Base-by-base conservation (phyloP, 2,329 filamentous ascomycete species). In the Xylaria arbuscula region DNA sequence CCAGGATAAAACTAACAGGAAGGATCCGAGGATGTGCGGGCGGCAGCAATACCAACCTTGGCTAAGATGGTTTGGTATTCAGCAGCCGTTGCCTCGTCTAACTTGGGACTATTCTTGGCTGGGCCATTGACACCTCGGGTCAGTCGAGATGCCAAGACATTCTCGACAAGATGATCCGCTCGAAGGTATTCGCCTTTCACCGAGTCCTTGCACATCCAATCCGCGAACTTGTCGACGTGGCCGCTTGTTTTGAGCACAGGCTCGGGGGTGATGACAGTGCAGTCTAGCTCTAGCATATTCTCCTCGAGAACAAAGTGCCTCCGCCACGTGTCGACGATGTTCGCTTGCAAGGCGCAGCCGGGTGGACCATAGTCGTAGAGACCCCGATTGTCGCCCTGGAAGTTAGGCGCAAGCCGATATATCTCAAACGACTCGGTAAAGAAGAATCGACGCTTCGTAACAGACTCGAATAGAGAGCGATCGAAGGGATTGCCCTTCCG, bases 141-240 rank as follows among this genome's bases (percentile, higher is more conserved):
- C 67, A 92, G 76, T 24, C 60, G 65, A 59, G 60, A 58, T 84
- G 97, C 94, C 62, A 99, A 88, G 42, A 98, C 90, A 76, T 97
- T 93, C 85, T 98, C 94, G 73, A 99, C 94, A 75, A 98, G 88
- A 84, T 99, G 96, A 79, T 99, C 96, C 65, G 96, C 94, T 74
- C 96, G 90, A 79, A 98, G 90, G 78, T 98, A 97, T 81, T 98
- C 96, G 79, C 96, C 96, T 76, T 91, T 97, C 87, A 97, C 97
- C 70, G 94, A 93, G 81, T 98, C 96, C 82, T 97, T 97, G 89
- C 93, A 97, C 94, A 98, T 98, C 93, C 93, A 98, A 81, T 98
- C 95, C 81, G 93, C 92, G 78, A 98, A 98, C 83, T 97, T 97
- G 82, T 98, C 95, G 72, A 98, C 96, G 83, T 98, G 96, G 72